A percentile compares a stretch with the other conserved stretches of the same genome.
phyloP scores from a whole-genome alignment of 805 yeast genomes.

The Saccharomycopsis lassenensis region DNA sequence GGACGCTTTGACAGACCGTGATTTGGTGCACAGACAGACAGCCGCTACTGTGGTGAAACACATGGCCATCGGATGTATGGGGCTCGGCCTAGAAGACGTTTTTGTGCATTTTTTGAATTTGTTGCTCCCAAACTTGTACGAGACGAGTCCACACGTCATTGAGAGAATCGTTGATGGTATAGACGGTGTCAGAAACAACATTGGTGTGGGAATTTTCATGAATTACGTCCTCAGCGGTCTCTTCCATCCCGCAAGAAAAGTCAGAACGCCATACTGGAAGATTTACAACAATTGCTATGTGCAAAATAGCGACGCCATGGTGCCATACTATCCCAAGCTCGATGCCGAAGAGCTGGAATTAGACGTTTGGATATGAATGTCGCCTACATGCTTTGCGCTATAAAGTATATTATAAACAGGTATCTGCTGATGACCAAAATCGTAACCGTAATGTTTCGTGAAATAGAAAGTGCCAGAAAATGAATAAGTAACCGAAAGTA shows the following conservation, averaged over 20 bases:
- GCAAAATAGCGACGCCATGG: slow-evolving; percentile 61
- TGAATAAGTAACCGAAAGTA: too few relatives aligned
- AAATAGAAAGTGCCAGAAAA: too few relatives aligned
- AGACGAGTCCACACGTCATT: slow-evolving; percentile 93
- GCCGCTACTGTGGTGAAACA: slow-evolving; percentile 83
- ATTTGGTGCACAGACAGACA: slow-evolving; percentile 88
- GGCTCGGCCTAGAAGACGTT: slow-evolving; percentile 67
- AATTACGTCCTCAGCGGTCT: slow-evolving; percentile 81
- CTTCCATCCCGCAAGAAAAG: slow-evolving; percentile 88
- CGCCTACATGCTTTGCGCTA: too few relatives aligned
- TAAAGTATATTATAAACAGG: too few relatives aligned
- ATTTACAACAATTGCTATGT: slow-evolving; percentile 68
- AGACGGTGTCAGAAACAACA: slow-evolving; percentile 54
- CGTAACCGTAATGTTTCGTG: too few relatives aligned
- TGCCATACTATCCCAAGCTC: slow-evolving; percentile 71
- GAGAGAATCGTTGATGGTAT: slow-evolving; percentile 70
- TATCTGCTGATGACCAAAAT: too few relatives aligned
- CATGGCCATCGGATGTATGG: slow-evolving; percentile 68
- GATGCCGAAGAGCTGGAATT: slow-evolving; percentile 26
- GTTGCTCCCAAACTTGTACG: slow-evolving; percentile 80
- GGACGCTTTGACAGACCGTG: slow-evolving; percentile 85
- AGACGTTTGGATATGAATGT: too few relatives aligned
- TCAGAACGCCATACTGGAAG: slow-evolving; percentile 78
- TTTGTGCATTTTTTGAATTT: slow-evolving; percentile 76
- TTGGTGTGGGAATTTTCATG: slow-evolving; percentile 68